These are phyloP conservation scores for Lathyrus aphaca DNA, from an alignment of 306 rosid species.

Conservation along the genomic window DNA sequence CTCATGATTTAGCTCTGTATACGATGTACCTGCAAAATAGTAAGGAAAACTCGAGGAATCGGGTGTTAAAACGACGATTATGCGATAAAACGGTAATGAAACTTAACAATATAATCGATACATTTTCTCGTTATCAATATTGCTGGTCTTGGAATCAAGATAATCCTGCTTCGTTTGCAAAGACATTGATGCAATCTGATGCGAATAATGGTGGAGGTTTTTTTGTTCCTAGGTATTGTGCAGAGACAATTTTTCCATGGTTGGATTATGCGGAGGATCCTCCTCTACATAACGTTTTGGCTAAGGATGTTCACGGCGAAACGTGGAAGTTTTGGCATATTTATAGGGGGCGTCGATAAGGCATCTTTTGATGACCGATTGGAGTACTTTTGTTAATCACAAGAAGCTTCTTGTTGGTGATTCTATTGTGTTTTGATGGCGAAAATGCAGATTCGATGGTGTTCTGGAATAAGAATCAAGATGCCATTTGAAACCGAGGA, in stretches of 20 bases:
- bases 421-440: conserved; percentile 80
- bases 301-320: conserved; percentile 91
- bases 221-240: conserved; percentile 93
- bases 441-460: conserved; percentile 75
- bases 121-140: too few relatives aligned
- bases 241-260: conserved; percentile 87
- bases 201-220: conserved; percentile 98
- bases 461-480: conserved; percentile 90
- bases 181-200: conserved; percentile 90
- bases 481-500: conserved; percentile 95
- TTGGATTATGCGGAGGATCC: conserved; percentile 77
- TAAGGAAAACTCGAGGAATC: too few relatives aligned
- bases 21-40: too few relatives aligned
- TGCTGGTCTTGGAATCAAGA: conserved; percentile 69
- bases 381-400: conserved; percentile 94
- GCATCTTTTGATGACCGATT: conserved; percentile 92
- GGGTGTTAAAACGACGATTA: too few relatives aligned
- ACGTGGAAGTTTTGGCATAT: conserved; percentile 94
- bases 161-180: conserved; percentile 78
- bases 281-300: conserved; percentile 83
- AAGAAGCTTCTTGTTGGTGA: conserved; percentile 95
- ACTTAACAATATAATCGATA: too few relatives aligned
- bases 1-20: too few relatives aligned
- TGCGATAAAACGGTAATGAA: too few relatives aligned
- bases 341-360: conserved; percentile 90